Percentiles rank a stretch among this genome's conserved stretches.
These are phyloP conservation scores for Aspergillus clavatus DNA, from an alignment of 2,329 filamentous ascomycete species.

Conservation along the genomic window DNA sequence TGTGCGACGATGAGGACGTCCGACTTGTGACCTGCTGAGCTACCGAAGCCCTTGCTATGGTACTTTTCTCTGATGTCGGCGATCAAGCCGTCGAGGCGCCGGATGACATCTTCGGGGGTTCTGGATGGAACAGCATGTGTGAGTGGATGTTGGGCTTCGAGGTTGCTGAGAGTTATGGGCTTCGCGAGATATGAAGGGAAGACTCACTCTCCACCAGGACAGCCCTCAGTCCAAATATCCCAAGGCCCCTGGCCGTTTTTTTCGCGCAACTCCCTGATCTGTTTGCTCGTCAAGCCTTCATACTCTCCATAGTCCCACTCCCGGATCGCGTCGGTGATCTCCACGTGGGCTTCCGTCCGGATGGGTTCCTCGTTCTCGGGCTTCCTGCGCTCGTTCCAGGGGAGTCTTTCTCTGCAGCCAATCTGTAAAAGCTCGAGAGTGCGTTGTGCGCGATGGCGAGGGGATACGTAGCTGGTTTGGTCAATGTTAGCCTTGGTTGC, in stretches of 20 bases:
- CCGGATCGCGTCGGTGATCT: conserved; percentile 66
- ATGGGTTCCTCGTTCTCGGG: conserved; percentile 35
- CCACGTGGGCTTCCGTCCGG: conserved; percentile 56
- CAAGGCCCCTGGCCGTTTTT: conserved; percentile 58
- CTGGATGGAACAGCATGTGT: conserved; percentile 32
- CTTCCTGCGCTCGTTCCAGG: conserved; percentile 54
- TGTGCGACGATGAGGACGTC: conserved; percentile 82
- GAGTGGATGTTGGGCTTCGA: neutral
- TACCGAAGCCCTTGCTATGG: conserved; percentile 59
- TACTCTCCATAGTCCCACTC: conserved; percentile 90
- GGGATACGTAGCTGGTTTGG: conserved; percentile 68
- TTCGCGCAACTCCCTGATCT: conserved; percentile 59
- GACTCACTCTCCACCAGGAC: conserved; percentile 73
- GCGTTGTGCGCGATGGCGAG: conserved; percentile 73
- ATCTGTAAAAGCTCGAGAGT: conserved; percentile 87
- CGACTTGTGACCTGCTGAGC: conserved; percentile 45
- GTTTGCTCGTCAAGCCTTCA: conserved; percentile 68
- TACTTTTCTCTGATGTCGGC: conserved; percentile 64
- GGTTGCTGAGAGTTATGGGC: neutral
- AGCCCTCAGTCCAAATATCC: conserved; percentile 90
- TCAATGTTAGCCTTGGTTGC: neutral
- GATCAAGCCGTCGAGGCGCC: conserved; percentile 71
- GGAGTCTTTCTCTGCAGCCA: conserved; percentile 62
- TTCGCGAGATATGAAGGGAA: conserved; percentile 1
- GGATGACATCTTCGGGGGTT: conserved; percentile 66